These are phyloP conservation scores for Elsinoe fawcettii DNA, from an alignment of 2,329 filamentous ascomycete species.

Conservation along the genomic window DNA sequence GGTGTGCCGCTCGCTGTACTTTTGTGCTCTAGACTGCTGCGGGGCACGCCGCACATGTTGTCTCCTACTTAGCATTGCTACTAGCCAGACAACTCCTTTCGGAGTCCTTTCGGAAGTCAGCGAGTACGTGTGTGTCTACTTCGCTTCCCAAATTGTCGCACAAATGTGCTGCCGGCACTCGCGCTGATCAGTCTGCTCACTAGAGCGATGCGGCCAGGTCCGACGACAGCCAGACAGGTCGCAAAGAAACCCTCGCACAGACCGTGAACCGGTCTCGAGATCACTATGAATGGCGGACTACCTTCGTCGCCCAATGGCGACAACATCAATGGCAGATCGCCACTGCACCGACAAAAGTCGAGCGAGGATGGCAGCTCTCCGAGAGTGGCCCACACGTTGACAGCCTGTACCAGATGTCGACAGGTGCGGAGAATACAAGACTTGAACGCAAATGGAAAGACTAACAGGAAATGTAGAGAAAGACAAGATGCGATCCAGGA, in stretches of 20 bases:
- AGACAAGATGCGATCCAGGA: conserved; percentile 90
- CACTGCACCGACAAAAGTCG: conserved; percentile 11
- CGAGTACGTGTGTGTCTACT: neutral
- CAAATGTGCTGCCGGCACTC: neutral
- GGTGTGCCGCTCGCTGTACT: neutral
- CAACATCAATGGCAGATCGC: neutral
- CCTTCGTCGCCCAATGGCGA: conserved; percentile 11
- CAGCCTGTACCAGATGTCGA: conserved; percentile 71
- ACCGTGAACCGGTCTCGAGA: neutral
- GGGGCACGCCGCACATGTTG: neutral
- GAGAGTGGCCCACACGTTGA: conserved; percentile 69
- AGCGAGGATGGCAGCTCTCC: conserved; percentile 37
- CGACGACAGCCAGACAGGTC: neutral
- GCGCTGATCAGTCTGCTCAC: neutral
- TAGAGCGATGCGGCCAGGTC: conserved; percentile 6
- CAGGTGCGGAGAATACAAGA: conserved; percentile 48
- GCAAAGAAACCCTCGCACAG: neutral
- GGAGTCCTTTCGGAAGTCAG: neutral
- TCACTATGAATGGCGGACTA: conserved; percentile 2
- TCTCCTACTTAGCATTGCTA: neutral
- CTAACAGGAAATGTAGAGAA: conserved; percentile 54
- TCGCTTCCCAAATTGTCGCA: neutral
- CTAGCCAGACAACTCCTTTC: neutral
- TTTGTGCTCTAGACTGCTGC: conserved; percentile 1
- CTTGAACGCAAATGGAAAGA: neutral